Conservation (phyloP, 495 filamentous ascomycete species). For the Talaromyces nanjingensis region DNA sequence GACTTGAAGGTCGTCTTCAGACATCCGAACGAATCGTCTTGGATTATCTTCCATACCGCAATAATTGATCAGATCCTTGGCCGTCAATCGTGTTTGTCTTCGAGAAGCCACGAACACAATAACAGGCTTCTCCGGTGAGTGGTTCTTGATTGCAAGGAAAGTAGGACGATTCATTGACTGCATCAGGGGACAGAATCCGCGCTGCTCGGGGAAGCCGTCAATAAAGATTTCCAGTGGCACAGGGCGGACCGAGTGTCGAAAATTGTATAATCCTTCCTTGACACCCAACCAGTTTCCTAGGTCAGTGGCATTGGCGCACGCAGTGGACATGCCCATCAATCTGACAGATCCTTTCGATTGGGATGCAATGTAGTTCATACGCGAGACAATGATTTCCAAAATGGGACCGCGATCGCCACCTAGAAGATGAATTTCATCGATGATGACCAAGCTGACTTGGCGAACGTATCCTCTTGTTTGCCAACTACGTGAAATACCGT, state of each 20-base stretch:
- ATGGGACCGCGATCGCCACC: conserved; percentile 95
- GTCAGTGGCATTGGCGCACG: conserved; percentile 92
- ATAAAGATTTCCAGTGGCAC: conserved; percentile 95
- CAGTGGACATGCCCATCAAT: conserved; percentile 95
- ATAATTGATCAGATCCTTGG: conserved; percentile 91
- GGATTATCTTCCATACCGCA: conserved; percentile 99
- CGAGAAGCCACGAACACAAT: conserved; percentile 98
- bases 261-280: conserved; percentile 95
- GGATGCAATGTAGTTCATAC: conserved; percentile 98
- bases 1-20: conserved; percentile 84
- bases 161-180: conserved; percentile 98
- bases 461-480: conserved; percentile 93
- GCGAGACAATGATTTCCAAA: conserved; percentile 96
- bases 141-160: conserved; percentile 90
- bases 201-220: conserved; percentile 91
- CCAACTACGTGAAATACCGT: conserved; percentile 98
- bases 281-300: conserved; percentile 96
- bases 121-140: conserved; percentile 92
- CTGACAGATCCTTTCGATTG: conserved; percentile 80
- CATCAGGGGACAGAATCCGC: conserved; percentile 97
- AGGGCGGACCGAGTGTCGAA: conserved; percentile 93
- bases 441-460: conserved; percentile 93
- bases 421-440: conserved; percentile 96
- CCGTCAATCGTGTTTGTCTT: conserved; percentile 88
- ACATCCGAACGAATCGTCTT: conserved; percentile 84